Evolutionary conservation across 164 flowering plant genomes (phyloP), one percentile per base, ranked within the genome.

Genomic region (Protea cynaroides): DNA sequence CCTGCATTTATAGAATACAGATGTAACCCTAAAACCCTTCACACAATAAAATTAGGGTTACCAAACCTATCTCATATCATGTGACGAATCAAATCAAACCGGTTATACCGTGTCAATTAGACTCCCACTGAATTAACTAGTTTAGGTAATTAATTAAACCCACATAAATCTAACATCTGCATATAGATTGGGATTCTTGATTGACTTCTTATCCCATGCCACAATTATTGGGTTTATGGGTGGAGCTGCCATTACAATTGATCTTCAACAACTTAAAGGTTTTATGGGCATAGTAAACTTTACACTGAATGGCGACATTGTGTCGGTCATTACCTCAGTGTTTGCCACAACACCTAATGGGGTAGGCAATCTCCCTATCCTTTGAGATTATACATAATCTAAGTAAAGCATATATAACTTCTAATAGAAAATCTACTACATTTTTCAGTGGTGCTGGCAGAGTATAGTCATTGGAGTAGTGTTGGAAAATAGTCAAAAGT

Each of bases 201-300:
- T 92, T 50, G 89, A 92, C 73, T 84, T 87, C 69, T 83, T 92
- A n/a, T 92, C 97, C 25, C 97, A 92, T 77, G 96, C 97, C 76
- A 90, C 88, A 11, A 75, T 87, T 62, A 94, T 92, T 60, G 97
- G 94, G 58, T 92, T 92, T 79, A 89, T 87, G 94, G 97, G 78
- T 0, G 97, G 97, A 17, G 97, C 97, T 57, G 97, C 97, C 69
- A 86, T 92, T 46, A 72, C 86, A 8, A 92, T 91, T 53, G 96
- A 90, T 8, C 87, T 89, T 25, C 97, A 89, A 65, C 97, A 92
- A 49, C 79, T 92, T 4, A 92, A 86, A 66, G 92, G 94, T 8
- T 72, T 89, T 21, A 78, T 92, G 24, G 96, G 89, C 9, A 75
- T 89, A 56, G 59, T 43, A 29, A 82, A 86, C 53, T 87, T 87